A percentile compares a stretch with the other conserved stretches of the same genome.
phyloP scores from a whole-genome alignment of 441 rosid species.

The Heliophila coronopifolia region DNA sequence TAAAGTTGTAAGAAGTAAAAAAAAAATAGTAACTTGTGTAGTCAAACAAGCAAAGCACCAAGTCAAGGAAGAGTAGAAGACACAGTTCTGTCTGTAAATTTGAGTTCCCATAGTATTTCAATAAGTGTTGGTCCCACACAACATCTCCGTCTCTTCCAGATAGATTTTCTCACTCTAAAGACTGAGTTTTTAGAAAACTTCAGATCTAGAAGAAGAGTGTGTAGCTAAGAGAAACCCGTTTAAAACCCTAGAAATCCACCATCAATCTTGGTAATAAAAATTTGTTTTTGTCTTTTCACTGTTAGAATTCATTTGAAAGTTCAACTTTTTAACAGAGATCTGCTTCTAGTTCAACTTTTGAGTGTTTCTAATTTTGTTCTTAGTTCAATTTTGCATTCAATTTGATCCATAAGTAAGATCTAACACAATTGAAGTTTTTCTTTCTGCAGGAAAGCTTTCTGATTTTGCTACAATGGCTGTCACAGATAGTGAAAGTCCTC shows the following conservation, averaged over 20 bases:
- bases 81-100: no score
- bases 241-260: neutral
- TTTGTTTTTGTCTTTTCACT: constrained; percentile 28
- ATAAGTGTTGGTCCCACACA: neutral
- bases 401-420: constrained; percentile 1
- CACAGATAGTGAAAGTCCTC: constrained; percentile 65
- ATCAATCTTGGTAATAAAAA: constrained; percentile 4
- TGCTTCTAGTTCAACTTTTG: neutral
- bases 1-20: no score
- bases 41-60: no score
- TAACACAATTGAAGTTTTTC: neutral
- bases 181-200: constrained; percentile 14
- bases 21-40: no score
- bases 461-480: constrained; percentile 48
- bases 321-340: constrained; percentile 14
- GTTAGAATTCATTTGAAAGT: constrained; percentile 12
- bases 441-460: constrained; percentile 8
- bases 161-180: constrained; percentile 16
- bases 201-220: constrained; percentile 25
- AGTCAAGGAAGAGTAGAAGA: no score
- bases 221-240: neutral
- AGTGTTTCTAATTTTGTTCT: neutral
- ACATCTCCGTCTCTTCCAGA: constrained; percentile 32
- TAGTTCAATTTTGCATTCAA: neutral
- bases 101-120: no score